Evolutionary conservation across 2,329 filamentous ascomycete species (phyloP).

Genomic region (Fusarium sulawesiense): DNA sequence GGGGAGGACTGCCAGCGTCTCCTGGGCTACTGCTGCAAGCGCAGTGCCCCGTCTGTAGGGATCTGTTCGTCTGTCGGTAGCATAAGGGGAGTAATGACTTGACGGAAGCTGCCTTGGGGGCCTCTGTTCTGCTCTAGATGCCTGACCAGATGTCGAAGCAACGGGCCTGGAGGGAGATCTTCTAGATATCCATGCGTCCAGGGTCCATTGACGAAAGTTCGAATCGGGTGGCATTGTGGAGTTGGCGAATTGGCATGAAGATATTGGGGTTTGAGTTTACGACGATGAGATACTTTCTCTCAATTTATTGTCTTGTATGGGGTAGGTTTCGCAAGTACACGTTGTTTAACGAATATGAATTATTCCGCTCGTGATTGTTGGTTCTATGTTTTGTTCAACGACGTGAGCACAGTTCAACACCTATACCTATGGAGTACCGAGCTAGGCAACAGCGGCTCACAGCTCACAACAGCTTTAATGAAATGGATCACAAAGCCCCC

Average conservation of each 20-base stretch:
- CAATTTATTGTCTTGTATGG: background rate
- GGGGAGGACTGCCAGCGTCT: constrained; percentile 61
- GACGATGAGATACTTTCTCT: background rate
- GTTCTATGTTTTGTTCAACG: background rate
- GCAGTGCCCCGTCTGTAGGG: constrained; percentile 36
- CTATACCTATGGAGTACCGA: background rate
- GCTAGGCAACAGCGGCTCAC: constrained; percentile 4
- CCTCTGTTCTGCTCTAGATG: constrained; percentile 23
- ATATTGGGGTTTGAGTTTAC: background rate
- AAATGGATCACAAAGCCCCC: background rate
- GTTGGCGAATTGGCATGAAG: background rate
- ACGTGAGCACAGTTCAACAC: background rate
- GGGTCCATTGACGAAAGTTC: constrained; percentile 39
- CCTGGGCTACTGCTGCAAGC: constrained; percentile 58
- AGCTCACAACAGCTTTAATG: background rate
- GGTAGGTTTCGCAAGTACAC: background rate
- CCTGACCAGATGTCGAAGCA: constrained; percentile 13
- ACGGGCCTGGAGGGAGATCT: constrained; percentile 17
- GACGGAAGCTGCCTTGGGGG: constrained; percentile 22
- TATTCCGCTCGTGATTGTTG: background rate
- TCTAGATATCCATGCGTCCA: constrained; percentile 46
- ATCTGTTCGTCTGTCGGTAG: constrained; percentile 25
- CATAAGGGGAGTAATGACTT: constrained; percentile 8
- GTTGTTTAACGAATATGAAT: background rate
- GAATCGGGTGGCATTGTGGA: constrained; percentile 16